These are phyloP conservation scores for Aspergillus sp. DNA, from an alignment of 2,329 filamentous ascomycete genomes.

Conservation along the genomic window DNA sequence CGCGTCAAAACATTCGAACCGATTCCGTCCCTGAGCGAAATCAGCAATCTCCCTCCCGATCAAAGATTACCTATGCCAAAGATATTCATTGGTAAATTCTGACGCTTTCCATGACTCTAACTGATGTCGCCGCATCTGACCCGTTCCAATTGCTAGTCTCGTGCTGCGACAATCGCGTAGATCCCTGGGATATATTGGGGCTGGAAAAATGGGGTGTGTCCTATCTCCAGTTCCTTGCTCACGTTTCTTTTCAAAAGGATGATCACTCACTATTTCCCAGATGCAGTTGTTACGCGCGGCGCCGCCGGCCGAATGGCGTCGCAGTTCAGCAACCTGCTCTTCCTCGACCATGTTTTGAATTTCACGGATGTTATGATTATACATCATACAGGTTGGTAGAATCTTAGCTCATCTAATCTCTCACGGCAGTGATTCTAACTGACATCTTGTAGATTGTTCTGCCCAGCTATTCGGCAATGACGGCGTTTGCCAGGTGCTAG, in stretches of 20 bases:
- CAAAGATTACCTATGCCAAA: background rate
- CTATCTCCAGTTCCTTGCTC: background rate
- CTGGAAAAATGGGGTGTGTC: background rate
- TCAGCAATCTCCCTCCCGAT: background rate
- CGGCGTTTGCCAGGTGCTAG: background rate
- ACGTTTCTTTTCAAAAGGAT: too few species aligned
- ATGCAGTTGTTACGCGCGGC: background rate
- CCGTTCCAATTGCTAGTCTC: background rate
- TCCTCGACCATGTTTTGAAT: background rate
- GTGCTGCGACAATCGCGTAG: background rate
- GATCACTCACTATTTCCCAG: background rate
- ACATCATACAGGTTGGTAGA: background rate
- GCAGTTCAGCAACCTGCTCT: background rate
- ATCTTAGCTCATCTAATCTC: too few species aligned
- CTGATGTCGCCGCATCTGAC: background rate
- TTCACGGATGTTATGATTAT: background rate
- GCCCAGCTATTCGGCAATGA: background rate
- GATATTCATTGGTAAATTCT: background rate
- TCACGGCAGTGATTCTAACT: background rate
- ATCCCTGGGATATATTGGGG: background rate
- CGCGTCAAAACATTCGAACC: background rate
- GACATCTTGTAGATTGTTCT: background rate
- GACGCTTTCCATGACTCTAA: background rate
- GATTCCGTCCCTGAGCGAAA: background rate
- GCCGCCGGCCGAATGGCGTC: background rate